These are phyloP conservation scores for Clavispora carvajalis DNA, from an alignment of 805 yeast genomes.

Conservation along the genomic window DNA sequence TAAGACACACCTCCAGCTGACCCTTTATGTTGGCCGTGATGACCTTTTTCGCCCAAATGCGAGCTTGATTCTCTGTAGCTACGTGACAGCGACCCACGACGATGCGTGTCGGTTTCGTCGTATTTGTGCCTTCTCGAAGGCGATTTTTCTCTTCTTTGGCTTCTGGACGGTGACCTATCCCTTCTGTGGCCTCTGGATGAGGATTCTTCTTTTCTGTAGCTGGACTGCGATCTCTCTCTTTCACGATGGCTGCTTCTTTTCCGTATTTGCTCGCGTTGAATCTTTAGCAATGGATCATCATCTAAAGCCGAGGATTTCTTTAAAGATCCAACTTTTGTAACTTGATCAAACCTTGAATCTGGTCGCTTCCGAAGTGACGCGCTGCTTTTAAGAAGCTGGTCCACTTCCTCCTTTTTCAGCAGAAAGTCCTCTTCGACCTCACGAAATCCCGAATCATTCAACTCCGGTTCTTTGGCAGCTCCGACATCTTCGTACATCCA, in stretches of 20 bases:
- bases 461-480: conserved; percentile 16
- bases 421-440: conserved; percentile 26
- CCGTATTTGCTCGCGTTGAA: conserved; percentile 26
- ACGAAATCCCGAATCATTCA: conserved; percentile 33
- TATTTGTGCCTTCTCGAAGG: neutral
- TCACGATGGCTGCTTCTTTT: conserved; percentile 2
- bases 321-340: conserved; percentile 18
- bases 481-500: conserved; percentile 81
- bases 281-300: conserved; percentile 49
- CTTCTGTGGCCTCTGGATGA: neutral
- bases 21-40: too few relatives aligned
- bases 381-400: conserved; percentile 51
- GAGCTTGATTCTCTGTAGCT: neutral
- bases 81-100: neutral
- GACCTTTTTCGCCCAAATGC: too few relatives aligned
- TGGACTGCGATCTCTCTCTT: neutral
- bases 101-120: neutral
- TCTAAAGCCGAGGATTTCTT: conserved; percentile 18
- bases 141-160: neutral
- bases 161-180: neutral
- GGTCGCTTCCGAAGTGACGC: conserved; percentile 33
- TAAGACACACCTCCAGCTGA: too few relatives aligned
- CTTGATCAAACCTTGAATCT: conserved; percentile 20
- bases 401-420: conserved; percentile 35
- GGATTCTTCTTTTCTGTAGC: neutral